Evolutionary conservation across 2,329 filamentous ascomycete genomes (phyloP), one percentile per base, ranked within the genome.

Genomic region (Talaromyces sp.): DNA sequence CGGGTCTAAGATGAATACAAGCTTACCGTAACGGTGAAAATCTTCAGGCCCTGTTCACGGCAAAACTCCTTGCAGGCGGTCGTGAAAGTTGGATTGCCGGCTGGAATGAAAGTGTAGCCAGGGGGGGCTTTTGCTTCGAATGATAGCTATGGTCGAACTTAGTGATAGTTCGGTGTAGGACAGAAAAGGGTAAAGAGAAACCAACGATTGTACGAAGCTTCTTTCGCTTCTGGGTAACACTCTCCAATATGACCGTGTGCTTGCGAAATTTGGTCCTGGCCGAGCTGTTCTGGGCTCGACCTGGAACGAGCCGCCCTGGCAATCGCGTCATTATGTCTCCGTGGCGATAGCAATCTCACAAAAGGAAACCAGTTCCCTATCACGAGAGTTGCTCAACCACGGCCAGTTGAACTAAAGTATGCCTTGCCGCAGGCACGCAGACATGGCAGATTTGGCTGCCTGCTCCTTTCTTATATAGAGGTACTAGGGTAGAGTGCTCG

Each of bases 31-130:
- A 88, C 85, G 65, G 85, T 81, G 67, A 82, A 80, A 44, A 87
- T 82, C 56, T 82, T 79, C 42, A 82, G 73, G 31, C 81, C 81
- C 67, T 80, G 79, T 68, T 81, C 80, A 58, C 83, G 79, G 66
- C 85, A 87, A 44, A 83, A 71, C 67, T 87, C 84, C 72, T 87
- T 88, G 73, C 83, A 84, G 62, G 80, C 80, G 54, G 80, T 80
- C 18, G 85, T 86, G 56, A 88, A 78, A 60, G 83, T 80, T 1
- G 84, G 84, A 64, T 85, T 83, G 25, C 86, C 86, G 52, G 84
- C 81, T 23, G 84, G 82, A 57, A 88, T 81, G 68, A 86, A 87
- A 0, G 81, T 83, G 70, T 86, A 88, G n/a, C 84, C 85, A 55
- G 74, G 73, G 9, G 84, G 85, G 23, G 85, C 78, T 66, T 81